Percentiles rank a stretch among this genome's conserved stretches.
These are phyloP conservation scores for Medicago truncatula DNA, from an alignment of 306 rosid genomes.

Conservation along the genomic window MtrunA17r5.0-ANR NC_053044.1:41713001-41713500, in stretches of 20 bases:
- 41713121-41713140: conserved; percentile 34
- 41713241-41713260: conserved; percentile 13
- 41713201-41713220: conserved; percentile 8
- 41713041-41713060: conserved; percentile 94
- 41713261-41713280: conserved; percentile 19
- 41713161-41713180: conserved; percentile 17
- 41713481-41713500: conserved; percentile 99
- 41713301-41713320: conserved; percentile 24
- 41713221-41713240: conserved; percentile 10
- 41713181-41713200: conserved; percentile 22
- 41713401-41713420: conserved; percentile 32
- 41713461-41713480: conserved; percentile 95
- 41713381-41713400: conserved; percentile 22
- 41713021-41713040: conserved; percentile 96
- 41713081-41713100: conserved; percentile 97
- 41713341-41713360: conserved; percentile 25
- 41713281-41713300: not conserved
- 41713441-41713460: conserved; percentile 92
- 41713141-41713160: not conserved
- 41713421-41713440: conserved; percentile 64
- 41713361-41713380: conserved; percentile 29
- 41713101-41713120: conserved; percentile 83
- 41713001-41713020: conserved; percentile 83
- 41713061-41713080: conserved; percentile 93
- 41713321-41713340: conserved; percentile 32